These are phyloP conservation scores for Viola pubescens DNA, from an alignment of 441 rosid species.

Conservation along the genomic window DNA sequence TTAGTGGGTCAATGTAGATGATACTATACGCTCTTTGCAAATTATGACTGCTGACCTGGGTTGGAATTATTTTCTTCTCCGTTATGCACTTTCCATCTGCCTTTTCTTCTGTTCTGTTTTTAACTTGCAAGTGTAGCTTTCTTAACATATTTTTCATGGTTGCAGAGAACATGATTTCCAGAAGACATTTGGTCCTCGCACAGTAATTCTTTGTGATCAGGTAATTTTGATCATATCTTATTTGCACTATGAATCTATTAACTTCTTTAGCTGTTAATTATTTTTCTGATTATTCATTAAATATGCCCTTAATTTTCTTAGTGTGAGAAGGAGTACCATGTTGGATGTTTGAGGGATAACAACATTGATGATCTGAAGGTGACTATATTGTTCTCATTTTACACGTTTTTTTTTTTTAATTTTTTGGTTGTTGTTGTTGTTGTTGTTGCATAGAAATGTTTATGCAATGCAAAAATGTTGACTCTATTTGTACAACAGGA, in stretches of 20 bases:
- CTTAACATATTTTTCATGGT: constrained; percentile 15
- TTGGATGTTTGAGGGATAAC: constrained; percentile 84
- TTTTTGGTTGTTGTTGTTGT: too few relatives aligned
- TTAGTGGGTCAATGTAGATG: too few relatives aligned
- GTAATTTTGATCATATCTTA: constrained; percentile 25
- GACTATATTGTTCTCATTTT: constrained; percentile 9
- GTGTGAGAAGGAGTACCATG: constrained; percentile 96
- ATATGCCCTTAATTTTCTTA: constrained; percentile 24
- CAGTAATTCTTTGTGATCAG: constrained; percentile 90
- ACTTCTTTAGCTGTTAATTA: constrained; percentile 6
- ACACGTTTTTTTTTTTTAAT: not conserved
- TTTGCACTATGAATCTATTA: constrained; percentile 10
- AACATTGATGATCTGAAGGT: constrained; percentile 80
- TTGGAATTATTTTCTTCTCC: too few relatives aligned
- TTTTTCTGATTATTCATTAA: constrained; percentile 10
- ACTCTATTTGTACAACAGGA: constrained; percentile 41
- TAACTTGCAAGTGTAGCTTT: not conserved
- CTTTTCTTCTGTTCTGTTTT: too few relatives aligned
- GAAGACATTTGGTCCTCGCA: constrained; percentile 61
- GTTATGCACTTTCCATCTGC: too few relatives aligned
- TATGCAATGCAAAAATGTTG: constrained; percentile 12
- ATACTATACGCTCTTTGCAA: too few relatives aligned
- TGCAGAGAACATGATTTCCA: constrained; percentile 69
- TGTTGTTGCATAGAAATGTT: not conserved
- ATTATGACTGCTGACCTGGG: too few relatives aligned